Evolutionary conservation across 371 early-diverging fungal species (phyloP), one percentile per base, ranked within the genome.

Genomic region (Blakeslea trispora): DNA sequence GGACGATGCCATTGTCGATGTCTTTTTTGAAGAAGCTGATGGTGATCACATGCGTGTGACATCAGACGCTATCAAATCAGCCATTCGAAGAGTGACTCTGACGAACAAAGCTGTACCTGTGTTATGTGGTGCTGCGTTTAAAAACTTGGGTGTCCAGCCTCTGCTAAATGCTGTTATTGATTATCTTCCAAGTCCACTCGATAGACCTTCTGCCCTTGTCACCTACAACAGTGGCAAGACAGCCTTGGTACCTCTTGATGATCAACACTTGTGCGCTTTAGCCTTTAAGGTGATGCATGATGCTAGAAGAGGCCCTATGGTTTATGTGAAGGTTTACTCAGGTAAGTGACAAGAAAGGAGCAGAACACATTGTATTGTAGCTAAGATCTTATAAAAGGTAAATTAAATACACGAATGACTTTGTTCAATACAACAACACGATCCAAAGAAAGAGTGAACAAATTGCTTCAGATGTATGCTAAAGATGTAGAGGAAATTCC

Each of bases 231-330:
- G 53, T 55, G 79, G 48, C 37, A 76, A 64, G 18, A 61, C 45
- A 22, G 69, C 50, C 48, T 57, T 65, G 37, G 67, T 67, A 44
- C 75, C 66, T 5, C 57, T 75, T 32, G 43, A 74, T 15, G 81
- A 84, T 21, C 81, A 69, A 1, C 69, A 81, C 9, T 68, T 94
- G 11, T 90, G 86, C 55, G 97, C 96, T 0, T 74, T 98, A 60
- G 98, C 96, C 0, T 97, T 97, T 76, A 98, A 98, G 56, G 95
- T 98, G 0, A 77, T 90, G 0, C 87, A 91, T 47, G 95, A 97
- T 64, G 62, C 81, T 6, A 81, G 85, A 50, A 84, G 93, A 17
- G 98, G 98, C 2, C 84, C 92, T 5, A 71, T 97, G 77, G 93
- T 94, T 1, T 98, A 90, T 73, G 90, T 97, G n/a, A 82, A 96